Evolutionary conservation across 192 early-diverging fungal species (phyloP).

Genomic region (Podila verticillata): DNA sequence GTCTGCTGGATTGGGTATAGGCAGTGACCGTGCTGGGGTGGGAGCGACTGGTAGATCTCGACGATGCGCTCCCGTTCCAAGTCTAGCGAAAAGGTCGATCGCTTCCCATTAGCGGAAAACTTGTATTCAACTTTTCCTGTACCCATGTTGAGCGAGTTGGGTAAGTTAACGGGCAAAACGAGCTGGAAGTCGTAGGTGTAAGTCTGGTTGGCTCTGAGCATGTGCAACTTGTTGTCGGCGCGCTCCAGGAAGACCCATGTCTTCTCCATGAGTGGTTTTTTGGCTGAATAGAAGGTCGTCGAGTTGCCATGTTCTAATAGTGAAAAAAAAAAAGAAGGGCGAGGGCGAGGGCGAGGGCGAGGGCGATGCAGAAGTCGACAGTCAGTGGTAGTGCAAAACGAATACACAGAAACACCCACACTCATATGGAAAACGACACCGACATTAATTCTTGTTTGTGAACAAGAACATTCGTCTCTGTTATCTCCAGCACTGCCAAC

Average conservation of each 20-base stretch:
- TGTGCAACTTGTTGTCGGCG: constrained; percentile 23
- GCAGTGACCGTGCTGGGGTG: constrained; percentile 33
- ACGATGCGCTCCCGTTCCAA: constrained; percentile 10
- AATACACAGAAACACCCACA: no score
- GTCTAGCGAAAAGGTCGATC: constrained; percentile 16
- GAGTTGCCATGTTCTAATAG: constrained; percentile 12
- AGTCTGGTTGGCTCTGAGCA: constrained; percentile 35
- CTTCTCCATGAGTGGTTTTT: constrained; percentile 39
- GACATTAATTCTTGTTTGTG: no score
- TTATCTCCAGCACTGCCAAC: no score
- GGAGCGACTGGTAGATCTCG: constrained; percentile 47
- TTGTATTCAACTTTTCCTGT: constrained; percentile 37
- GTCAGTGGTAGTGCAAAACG: not conserved
- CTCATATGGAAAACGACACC: no score
- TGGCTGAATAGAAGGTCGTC: constrained; percentile 20
- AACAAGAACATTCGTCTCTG: no score
- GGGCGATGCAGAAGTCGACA: not conserved
- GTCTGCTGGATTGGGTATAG: constrained; percentile 30
- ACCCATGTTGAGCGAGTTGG: constrained; percentile 40
- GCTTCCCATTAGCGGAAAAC: constrained; percentile 37
- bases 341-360: not conserved
- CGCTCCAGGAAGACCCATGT: constrained; percentile 36
- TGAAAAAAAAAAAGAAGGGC: not conserved
- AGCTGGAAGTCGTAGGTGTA: constrained; percentile 41
- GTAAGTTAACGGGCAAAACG: constrained; percentile 37